These are phyloP conservation scores for Penicillium cinerascens DNA, from an alignment of 495 filamentous ascomycete genomes.

Conservation along the genomic window DNA sequence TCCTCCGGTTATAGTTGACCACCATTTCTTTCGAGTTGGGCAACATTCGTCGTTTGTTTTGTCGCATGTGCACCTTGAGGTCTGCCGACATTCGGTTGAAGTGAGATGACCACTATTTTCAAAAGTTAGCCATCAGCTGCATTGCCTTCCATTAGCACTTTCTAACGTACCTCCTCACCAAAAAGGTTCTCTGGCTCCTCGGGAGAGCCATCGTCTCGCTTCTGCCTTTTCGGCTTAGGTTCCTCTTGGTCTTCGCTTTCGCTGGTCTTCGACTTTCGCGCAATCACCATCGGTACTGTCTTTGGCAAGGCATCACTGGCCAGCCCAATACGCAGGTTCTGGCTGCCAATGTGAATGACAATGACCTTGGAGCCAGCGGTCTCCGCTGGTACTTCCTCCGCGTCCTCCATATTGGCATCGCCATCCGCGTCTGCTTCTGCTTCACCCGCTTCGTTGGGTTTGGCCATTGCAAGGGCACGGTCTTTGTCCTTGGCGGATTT, in stretches of 20 bases:
- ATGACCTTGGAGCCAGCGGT: constrained; percentile 85
- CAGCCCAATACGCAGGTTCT: constrained; percentile 88
- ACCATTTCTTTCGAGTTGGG: constrained; percentile 95
- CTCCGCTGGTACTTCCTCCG: constrained; percentile 54
- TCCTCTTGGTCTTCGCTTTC: constrained; percentile 83
- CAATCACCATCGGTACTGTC: constrained; percentile 90
- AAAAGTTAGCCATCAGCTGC: constrained; percentile 16
- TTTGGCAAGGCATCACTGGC: constrained; percentile 93
- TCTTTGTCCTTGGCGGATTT: constrained; percentile 83
- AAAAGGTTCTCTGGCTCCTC: constrained; percentile 73
- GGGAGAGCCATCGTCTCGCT: constrained; percentile 58
- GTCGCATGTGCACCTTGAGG: constrained; percentile 82
- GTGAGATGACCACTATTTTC: constrained; percentile 62
- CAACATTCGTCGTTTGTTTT: constrained; percentile 85
- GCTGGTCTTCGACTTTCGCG: constrained; percentile 65
- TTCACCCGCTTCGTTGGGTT: constrained; percentile 39
- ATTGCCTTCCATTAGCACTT: too few species aligned
- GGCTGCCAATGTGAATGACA: constrained; percentile 96
- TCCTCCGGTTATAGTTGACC: constrained; percentile 83
- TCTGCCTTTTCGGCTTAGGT: constrained; percentile 83
- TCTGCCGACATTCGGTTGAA: constrained; percentile 80
- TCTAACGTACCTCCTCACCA: constrained; percentile 68
- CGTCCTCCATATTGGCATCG: constrained; percentile 63
- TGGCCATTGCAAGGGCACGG: constrained; percentile 71
- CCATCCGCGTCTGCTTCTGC: constrained; percentile 52